These are phyloP conservation scores for Colletotrichum cereale DNA, from an alignment of 2,329 filamentous ascomycete genomes.

Conservation along the genomic window DNA sequence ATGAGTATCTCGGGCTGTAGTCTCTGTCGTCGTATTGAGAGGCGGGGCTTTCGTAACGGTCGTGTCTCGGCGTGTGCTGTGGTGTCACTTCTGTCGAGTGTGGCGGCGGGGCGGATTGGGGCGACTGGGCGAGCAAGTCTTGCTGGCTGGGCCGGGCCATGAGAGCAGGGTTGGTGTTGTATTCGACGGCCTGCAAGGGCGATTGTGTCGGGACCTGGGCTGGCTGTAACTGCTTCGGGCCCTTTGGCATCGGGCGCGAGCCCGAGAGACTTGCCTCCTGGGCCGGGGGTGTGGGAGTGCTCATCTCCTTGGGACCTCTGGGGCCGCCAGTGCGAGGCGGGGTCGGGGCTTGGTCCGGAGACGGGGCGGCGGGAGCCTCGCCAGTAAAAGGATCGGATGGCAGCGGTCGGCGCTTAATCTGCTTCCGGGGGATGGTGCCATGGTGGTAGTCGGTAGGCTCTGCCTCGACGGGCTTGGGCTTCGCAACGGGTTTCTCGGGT, in stretches of 20 bases:
- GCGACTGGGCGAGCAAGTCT: conserved; percentile 54
- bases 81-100: conserved; percentile 31
- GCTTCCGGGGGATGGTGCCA: conserved; percentile 66
- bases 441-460: conserved; percentile 18
- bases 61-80: conserved; percentile 42
- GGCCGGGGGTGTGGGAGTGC: conserved; percentile 7
- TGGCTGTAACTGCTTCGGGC: conserved; percentile 54
- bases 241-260: conserved; percentile 33
- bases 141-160: conserved; percentile 43
- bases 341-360: conserved; percentile 59
- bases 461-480: conserved; percentile 58
- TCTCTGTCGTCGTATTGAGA: conserved; percentile 53
- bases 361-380: conserved; percentile 55
- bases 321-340: conserved; percentile 55
- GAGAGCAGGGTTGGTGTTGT: conserved; percentile 55
- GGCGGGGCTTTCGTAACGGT: conserved; percentile 52
- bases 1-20: conserved; percentile 51
- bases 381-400: conserved; percentile 81
- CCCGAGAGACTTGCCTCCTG: conserved; percentile 33
- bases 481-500: conserved; percentile 75
- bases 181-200: conserved; percentile 66
- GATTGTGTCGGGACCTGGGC: conserved; percentile 63
- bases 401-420: conserved; percentile 85
- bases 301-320: conserved; percentile 35
- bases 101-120: conserved; percentile 43